Evolutionary conservation across 352 stramenopile species (phyloP), one percentile per base, ranked within the genome.

Genomic region (Phytophthora pini): DNA sequence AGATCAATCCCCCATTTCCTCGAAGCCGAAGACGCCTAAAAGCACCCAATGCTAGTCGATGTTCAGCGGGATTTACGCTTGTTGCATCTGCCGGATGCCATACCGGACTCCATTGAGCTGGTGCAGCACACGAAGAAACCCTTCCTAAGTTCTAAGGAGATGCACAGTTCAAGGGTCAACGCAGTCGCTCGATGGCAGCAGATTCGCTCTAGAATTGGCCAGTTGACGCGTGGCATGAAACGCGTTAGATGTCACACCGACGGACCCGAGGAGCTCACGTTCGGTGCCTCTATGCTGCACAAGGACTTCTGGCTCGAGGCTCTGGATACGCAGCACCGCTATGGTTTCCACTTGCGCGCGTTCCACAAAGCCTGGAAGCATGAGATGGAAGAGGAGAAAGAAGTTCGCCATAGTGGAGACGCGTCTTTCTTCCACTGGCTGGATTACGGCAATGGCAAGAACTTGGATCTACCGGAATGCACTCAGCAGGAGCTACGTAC

Each of bases 261-360:
- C 20, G 50, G 41, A 17, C 39, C 29, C 5, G 22, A 44, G 0
- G 17, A 55, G 0, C 20, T 57, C 12, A 54, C 46, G n/a, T 69
- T 56, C 38, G 15, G 56, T 15, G 61, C 66, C 4, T 73, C 77
- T 12, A 82, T 90, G 12, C 68, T 92, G 44, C 81, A 92, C 58
- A 79, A 77, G 36, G 84, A 90, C 44, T 93, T 91, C 48, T 91
- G 84, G 84, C 76, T 93, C 12, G 84, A 93, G 48, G 82, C 80
- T 11, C 71, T 91, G 29, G 84, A 93, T 64, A 39, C 67, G n/a
- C 79, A 88, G 39, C 84, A 93, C 27, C 84, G 84, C 50, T 93
- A 93, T 59, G 84, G 84, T 3, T 88, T 87, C 56, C 69, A 93
- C 47, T 46, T 93, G 31, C 82, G 84, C 15, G 77, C 80, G 3